A percentile compares a stretch with the other conserved stretches of the same genome.
phyloP scores from a whole-genome alignment of 2,329 filamentous ascomycete genomes.

The Thielaviopsis ethacetica region DNA sequence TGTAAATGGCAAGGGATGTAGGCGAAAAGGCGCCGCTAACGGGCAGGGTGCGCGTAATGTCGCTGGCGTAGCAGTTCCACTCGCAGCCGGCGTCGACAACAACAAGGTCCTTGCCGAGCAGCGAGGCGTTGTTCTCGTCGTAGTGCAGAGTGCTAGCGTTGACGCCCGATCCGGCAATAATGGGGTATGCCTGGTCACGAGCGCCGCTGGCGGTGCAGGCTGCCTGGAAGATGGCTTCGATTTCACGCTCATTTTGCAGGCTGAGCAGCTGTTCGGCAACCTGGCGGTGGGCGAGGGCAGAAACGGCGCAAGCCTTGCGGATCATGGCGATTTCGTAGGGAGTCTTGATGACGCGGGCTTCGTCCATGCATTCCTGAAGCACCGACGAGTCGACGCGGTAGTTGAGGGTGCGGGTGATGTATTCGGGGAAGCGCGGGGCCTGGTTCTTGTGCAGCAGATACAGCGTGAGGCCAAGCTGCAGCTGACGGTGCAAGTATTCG shows the following conservation, averaged over 20 bases:
- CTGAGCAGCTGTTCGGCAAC: slow-evolving; percentile 48
- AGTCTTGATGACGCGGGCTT: slow-evolving; percentile 67
- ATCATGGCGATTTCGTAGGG: slow-evolving; percentile 74
- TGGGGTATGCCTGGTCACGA: slow-evolving; percentile 65
- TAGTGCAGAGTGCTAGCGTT: slow-evolving; percentile 85
- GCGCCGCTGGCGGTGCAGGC: slow-evolving; percentile 58
- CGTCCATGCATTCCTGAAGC: slow-evolving; percentile 59
- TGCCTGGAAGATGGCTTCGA: slow-evolving; percentile 62
- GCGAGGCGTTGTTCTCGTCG: slow-evolving; percentile 55
- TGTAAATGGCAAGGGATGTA: slow-evolving; percentile 59
- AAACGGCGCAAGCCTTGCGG: slow-evolving; percentile 64
- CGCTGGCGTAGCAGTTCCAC: slow-evolving; percentile 70
- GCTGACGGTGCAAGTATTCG: slow-evolving; percentile 24
- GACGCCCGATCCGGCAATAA: slow-evolving; percentile 74
- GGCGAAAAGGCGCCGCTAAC: slow-evolving; percentile 50
- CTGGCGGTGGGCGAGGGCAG: slow-evolving; percentile 56
- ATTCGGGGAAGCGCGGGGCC: slow-evolving; percentile 22
- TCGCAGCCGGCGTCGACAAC: slow-evolving; percentile 82
- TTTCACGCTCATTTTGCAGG: slow-evolving; percentile 62
- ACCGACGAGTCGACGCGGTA: slow-evolving; percentile 30
- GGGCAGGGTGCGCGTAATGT: slow-evolving; percentile 80
- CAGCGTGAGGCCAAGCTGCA: slow-evolving; percentile 21
- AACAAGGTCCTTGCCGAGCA: slow-evolving; percentile 55
- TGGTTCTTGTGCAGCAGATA: slow-evolving; percentile 34
- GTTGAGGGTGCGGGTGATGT: slow-evolving; percentile 18